These are phyloP conservation scores for Fusarium papillatum DNA, from an alignment of 2,329 filamentous ascomycete genomes.

Conservation along the genomic window DNA sequence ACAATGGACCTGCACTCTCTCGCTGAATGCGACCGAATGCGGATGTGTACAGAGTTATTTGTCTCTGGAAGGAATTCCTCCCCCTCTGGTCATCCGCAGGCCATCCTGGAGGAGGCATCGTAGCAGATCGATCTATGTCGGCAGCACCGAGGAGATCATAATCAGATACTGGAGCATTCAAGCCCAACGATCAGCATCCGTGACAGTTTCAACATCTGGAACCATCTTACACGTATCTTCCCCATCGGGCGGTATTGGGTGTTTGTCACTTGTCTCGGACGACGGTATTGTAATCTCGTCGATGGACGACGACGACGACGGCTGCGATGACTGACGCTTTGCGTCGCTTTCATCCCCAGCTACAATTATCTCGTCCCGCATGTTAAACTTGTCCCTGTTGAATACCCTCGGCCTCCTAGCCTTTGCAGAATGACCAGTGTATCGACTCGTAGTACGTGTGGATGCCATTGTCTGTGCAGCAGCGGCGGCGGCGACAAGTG, in stretches of 20 bases:
- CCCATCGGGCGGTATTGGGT: neutral
- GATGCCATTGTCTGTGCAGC: constrained; percentile 1
- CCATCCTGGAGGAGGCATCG: neutral
- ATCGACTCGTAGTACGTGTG: neutral
- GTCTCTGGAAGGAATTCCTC: neutral
- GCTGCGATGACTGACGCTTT: neutral
- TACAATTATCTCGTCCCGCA: neutral
- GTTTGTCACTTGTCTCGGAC: neutral
- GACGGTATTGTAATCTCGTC: neutral
- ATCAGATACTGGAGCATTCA: neutral
- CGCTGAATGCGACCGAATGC: neutral
- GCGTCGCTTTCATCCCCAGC: neutral
- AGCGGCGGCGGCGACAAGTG: neutral
- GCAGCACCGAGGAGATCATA: neutral
- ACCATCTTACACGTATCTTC: neutral
- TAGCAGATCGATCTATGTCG: neutral
- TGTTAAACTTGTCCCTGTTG: neutral
- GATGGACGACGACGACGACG: neutral
- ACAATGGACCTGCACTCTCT: neutral
- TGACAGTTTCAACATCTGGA: neutral
- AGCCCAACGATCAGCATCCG: neutral
- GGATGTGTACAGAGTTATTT: neutral
- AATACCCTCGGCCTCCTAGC: neutral
- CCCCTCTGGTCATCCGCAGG: neutral
- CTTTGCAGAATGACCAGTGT: neutral